Base-by-base conservation (phyloP, 202 grass and related monocot species). In the Eragrostis tef region DNA sequence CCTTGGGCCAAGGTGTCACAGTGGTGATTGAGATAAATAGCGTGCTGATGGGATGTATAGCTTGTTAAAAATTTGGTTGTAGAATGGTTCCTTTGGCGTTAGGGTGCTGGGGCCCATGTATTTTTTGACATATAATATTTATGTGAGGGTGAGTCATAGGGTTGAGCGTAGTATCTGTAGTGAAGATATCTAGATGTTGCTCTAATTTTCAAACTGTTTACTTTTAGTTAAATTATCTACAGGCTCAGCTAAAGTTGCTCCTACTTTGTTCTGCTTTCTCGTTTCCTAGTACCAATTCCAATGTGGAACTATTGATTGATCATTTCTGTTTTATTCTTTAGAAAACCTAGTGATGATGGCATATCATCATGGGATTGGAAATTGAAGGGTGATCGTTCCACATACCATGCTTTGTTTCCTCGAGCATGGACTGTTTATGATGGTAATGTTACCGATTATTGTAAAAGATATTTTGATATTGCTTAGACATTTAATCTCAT, bases 331-430 rank as follows among this genome's bases (percentile, higher is more conserved):
- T 39, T 34, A 71, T 74, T 58, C 56, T 75, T 71, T 78, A 97
- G 94, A 78, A 97, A 80, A 94, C 90, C 69, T 58, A 89, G 81
- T 11, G 92, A 97, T 77, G 84, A 84, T 72, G 92, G 94, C 71
- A 93, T 97, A 87, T 97, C 92, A 79, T 93, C 90, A 26, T 97
- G 94, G 94, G 92, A 94, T 63, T 97, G 94, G 94, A 97, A 97
- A 80, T 78, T 97, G 78, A 92, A 70, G 83, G 94, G 94, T 11
- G 90, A 94, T 71, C 94, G 84, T 74, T 97, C 94, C 17, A 97
- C 94, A 79, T 97, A 97, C 67, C 94, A 97, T 84, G 94, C 94
- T 84, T 91, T 97, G 48, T 97, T 97, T 82, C 94, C 94, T 84
- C 89, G 94, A 77, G 94, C 92, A 46, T 97, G 94, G 94, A 97